Percentiles rank a stretch among this genome's conserved stretches.
Evolutionary conservation across 2,329 filamentous ascomycete species (phyloP).

Genomic region (Ceratocystis smalleyi): DNA sequence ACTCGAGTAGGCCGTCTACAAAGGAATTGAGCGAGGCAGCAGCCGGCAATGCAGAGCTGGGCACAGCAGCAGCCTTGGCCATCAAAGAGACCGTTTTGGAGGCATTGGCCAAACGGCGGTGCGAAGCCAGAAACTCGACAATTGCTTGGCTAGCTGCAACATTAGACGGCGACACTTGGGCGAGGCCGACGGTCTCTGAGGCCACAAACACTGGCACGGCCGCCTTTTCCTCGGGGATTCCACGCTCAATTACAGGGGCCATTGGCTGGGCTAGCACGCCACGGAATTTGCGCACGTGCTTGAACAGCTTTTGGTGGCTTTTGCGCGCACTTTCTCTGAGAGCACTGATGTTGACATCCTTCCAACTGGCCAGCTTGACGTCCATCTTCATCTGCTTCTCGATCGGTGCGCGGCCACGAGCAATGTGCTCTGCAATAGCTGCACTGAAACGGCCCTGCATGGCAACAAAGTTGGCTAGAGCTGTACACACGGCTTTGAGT

Average conservation of each 20-base stretch:
- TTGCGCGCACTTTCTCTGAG: slow-evolving; percentile 76
- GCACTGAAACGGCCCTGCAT: slow-evolving; percentile 60
- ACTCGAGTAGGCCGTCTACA: slow-evolving; percentile 42
- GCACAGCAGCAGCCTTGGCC: slow-evolving; percentile 42
- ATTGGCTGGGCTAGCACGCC: slow-evolving; percentile 62
- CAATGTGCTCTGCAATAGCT: slow-evolving; percentile 48
- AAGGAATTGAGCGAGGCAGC: slow-evolving; percentile 50
- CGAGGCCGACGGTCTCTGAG: slow-evolving; percentile 5
- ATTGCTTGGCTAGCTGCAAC: neutral
- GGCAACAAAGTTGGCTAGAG: slow-evolving; percentile 59
- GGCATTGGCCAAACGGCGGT: slow-evolving; percentile 56
- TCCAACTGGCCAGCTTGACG: slow-evolving; percentile 91
- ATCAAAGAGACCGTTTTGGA: slow-evolving; percentile 59
- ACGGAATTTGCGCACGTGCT: slow-evolving; percentile 80
- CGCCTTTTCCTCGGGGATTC: slow-evolving; percentile 37
- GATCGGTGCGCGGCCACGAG: slow-evolving; percentile 52
- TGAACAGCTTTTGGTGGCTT: slow-evolving; percentile 85
- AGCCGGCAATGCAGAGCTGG: slow-evolving; percentile 38
- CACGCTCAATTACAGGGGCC: slow-evolving; percentile 44
- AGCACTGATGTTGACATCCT: slow-evolving; percentile 86
- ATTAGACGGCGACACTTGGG: slow-evolving; percentile 1
- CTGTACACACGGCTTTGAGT: slow-evolving; percentile 43
- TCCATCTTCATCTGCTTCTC: slow-evolving; percentile 89
- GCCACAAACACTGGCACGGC: slow-evolving; percentile 17
- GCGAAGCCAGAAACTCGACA: slow-evolving; percentile 23